Evolutionary conservation across 164 flowering plant species (phyloP).

Genomic region (Nymphaea colorata): DNA sequence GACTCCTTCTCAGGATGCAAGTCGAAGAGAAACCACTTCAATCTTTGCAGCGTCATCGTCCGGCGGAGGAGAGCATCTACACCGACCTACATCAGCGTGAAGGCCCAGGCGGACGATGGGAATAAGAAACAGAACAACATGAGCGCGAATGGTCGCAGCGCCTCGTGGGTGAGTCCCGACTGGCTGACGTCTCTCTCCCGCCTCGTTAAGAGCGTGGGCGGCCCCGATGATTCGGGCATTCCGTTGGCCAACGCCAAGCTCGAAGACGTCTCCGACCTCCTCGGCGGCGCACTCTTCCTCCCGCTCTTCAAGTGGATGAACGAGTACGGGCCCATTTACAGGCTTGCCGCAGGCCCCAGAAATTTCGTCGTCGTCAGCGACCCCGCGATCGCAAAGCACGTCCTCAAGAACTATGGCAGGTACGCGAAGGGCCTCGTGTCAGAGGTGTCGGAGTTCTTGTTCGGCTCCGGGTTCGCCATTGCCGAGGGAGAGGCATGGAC

Average conservation of each 20-base stretch:
- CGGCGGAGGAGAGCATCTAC: too few species aligned
- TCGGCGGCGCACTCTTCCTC: slow-evolving; percentile 83
- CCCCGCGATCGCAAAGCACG: slow-evolving; percentile 89
- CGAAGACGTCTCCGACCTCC: slow-evolving; percentile 80
- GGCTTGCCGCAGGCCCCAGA: slow-evolving; percentile 84
- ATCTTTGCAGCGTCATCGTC: too few species aligned
- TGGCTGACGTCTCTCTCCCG: slow-evolving; percentile 72
- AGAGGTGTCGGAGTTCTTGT: slow-evolving; percentile 87
- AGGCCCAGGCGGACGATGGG: neutral
- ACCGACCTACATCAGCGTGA: neutral
- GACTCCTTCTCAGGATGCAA: neutral
- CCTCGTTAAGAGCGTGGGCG: slow-evolving; percentile 17
- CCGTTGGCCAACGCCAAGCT: slow-evolving; percentile 77
- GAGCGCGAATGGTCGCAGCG: slow-evolving; percentile 1
- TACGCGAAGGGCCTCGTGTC: slow-evolving; percentile 80
- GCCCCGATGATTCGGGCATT: slow-evolving; percentile 52
- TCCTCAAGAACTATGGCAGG: slow-evolving; percentile 67
- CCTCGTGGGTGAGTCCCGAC: slow-evolving; percentile 88
- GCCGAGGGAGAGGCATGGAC: slow-evolving; percentile 93
- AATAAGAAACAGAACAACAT: neutral
- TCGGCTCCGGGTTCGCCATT: slow-evolving; percentile 90
- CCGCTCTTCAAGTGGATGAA: slow-evolving; percentile 89
- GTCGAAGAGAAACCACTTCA: too few species aligned
- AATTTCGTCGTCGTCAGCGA: slow-evolving; percentile 82
- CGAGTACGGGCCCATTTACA: slow-evolving; percentile 65